Evolutionary conservation across 495 filamentous ascomycete species (phyloP).

Genomic region (Penicillium tannophilum): DNA sequence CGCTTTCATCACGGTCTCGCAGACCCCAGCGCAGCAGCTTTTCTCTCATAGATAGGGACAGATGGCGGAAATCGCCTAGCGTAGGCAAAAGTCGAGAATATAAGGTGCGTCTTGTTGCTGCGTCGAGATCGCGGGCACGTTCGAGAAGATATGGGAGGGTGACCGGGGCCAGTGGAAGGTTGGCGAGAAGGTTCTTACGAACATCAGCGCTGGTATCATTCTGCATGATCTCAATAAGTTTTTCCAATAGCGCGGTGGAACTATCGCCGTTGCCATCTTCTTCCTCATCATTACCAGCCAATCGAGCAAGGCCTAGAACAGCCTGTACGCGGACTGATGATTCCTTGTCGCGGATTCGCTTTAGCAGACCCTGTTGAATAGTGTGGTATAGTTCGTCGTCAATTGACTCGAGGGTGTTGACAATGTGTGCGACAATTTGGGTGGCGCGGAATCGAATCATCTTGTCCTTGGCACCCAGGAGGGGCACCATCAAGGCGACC

Average conservation of each 20-base stretch:
- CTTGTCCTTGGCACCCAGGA: slow-evolving; percentile 85
- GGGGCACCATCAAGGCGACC: slow-evolving; percentile 65
- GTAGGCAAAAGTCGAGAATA: slow-evolving; percentile 88
- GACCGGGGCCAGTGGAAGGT: slow-evolving; percentile 74
- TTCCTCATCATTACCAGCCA: slow-evolving; percentile 80
- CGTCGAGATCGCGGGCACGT: slow-evolving; percentile 85
- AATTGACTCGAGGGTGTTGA: slow-evolving; percentile 87
- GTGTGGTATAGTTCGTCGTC: slow-evolving; percentile 87
- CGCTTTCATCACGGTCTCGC: slow-evolving; percentile 91
- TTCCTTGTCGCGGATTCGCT: slow-evolving; percentile 91
- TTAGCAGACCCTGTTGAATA: slow-evolving; percentile 72
- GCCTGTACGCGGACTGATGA: slow-evolving; percentile 88
- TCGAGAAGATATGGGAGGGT: slow-evolving; percentile 93
- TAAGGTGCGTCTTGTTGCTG: slow-evolving; percentile 76
- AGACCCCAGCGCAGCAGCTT: slow-evolving; percentile 95
- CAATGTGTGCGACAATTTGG: slow-evolving; percentile 84
- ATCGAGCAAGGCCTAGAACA: slow-evolving; percentile 81
- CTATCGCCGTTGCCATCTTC: slow-evolving; percentile 67
- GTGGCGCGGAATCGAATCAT: slow-evolving; percentile 86
- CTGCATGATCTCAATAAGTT: slow-evolving; percentile 87
- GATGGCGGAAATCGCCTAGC: slow-evolving; percentile 91
- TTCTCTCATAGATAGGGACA: slow-evolving; percentile 93
- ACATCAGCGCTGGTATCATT: slow-evolving; percentile 96
- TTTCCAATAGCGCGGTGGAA: slow-evolving; percentile 65
- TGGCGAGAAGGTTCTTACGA: slow-evolving; percentile 81